Evolutionary conservation across 2,329 filamentous ascomycete genomes (phyloP), one percentile per base, ranked within the genome.

Genomic region (Dryadomyces quercivorus): DNA sequence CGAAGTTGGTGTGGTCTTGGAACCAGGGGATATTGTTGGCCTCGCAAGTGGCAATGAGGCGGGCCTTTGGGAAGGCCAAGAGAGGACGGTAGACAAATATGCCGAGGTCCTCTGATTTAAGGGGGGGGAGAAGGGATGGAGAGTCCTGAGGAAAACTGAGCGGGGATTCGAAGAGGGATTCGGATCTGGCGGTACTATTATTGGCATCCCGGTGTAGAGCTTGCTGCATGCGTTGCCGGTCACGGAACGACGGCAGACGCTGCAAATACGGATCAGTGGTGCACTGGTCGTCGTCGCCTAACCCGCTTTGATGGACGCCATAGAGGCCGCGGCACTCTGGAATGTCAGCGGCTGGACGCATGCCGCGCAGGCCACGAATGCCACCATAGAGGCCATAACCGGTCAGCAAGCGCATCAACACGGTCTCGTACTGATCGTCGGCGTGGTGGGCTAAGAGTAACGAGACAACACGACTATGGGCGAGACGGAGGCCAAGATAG

Each of bases 391-490:
- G 78, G 2, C 78, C 72, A 62, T 88, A 85, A 0, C 84, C 82
- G 3, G 74, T 73, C 9, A 84, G 68, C 56, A 97, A 68, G 45
- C 93, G 80, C 82, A 90, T 86, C 50, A 97, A 69, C 4, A 94
- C 76, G 0, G 91, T 96, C 70, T 98, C 93, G 55, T 90, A 86
- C 64, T 93, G 88, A 63, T 98, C 93, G 63, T 96, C 91, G 58
- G 78, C 74, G 65, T 98, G 93, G 65, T 98, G 93, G 4, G 85
- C 93, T 31, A 94, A 72, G 43, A 96, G 76, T 1, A 97, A 66
- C 20, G 80, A 78, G 5, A 67, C 69, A 4, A 86, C 78, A 0
- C 70, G 65, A 6, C 70, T 61, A 1, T 70, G 65, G 16, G 67
- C 67, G 64, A 86, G 90, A 8, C 76, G 74, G 15, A 61, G 64